phyloP scores from a whole-genome alignment of 257 asterid species.

The Voacanga thouarsii region DNA sequence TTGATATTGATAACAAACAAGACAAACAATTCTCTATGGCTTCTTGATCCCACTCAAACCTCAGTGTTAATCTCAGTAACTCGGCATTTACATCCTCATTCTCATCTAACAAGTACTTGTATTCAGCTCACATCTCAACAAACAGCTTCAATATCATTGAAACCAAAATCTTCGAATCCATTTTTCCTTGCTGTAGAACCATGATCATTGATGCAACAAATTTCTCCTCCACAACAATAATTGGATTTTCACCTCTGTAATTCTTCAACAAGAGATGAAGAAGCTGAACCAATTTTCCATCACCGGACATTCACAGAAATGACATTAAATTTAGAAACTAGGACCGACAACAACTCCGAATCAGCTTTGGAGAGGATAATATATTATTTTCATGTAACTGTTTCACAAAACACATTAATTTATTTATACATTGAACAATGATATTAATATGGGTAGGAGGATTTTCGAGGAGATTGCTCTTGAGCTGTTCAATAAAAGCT shows the following conservation, averaged over 20 bases:
- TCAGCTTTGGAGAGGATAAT: constrained; percentile 28
- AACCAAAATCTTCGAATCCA: constrained; percentile 32
- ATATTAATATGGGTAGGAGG: not conserved
- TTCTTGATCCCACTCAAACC: constrained; percentile 28
- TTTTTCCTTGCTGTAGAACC: constrained; percentile 14
- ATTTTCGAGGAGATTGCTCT: constrained; percentile 19
- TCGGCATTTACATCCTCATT: constrained; percentile 41
- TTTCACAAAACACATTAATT: constrained; percentile 40
- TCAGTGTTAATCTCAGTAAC: constrained; percentile 34
- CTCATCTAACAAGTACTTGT: constrained; percentile 28
- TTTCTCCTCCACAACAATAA: constrained; percentile 1
- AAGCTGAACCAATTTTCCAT: constrained; percentile 20
- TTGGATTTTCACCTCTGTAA: constrained; percentile 2
- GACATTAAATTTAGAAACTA: constrained; percentile 1
- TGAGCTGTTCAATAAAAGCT: constrained; percentile 40
- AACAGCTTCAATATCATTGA: constrained; percentile 38
- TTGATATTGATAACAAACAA: constrained; percentile 38
- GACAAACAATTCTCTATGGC: constrained; percentile 42
- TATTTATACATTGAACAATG: constrained; percentile 18
- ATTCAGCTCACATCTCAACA: constrained; percentile 15
- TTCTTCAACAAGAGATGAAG: constrained; percentile 3
- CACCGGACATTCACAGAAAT: constrained; percentile 8
- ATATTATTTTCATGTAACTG: constrained; percentile 38
- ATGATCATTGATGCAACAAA: constrained; percentile 9
- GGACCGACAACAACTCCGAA: constrained; percentile 12